Base-by-base conservation (phyloP, 495 filamentous ascomycete species). In the Tuber microsphaerosporum region DNA sequence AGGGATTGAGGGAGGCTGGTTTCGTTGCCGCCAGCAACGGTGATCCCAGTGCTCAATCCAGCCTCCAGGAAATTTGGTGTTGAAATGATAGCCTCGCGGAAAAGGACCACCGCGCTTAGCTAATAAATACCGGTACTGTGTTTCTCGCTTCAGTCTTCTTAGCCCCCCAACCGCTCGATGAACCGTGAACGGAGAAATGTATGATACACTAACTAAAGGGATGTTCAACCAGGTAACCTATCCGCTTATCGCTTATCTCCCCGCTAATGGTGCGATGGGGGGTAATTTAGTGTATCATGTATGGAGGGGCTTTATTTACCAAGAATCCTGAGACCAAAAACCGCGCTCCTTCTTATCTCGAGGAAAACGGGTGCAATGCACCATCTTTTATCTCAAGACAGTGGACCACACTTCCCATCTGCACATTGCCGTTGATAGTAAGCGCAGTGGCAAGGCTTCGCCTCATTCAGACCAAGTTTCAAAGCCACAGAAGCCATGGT, bases 1-100 rank as follows among this genome's bases (percentile, higher is more conserved):
- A n/a, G 22, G 22, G 46, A 42, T 71, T 51, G 74, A 79, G 72
- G 76, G 77, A 79, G 77, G 77, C 73, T 79, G 77, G 77, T 74
- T 75, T 75, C 56, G 70, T 71, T 77, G 74, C 41, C 56, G 31
- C 69, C 10, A 69, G 61, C 76, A 79, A 79, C 73, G 26, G 56
- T 65, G 56, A 65, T 65, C 51, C 51, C 26, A 5, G 51, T 61
- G 26, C 31, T 61, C 3, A 16, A 61, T 26, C 51, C 51, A 65
- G 14, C 56, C 56, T 8, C 56, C 56, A 10, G 14, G 19, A 65
- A 65, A 65, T 17, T 5, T 65, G 14, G 26, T 14, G 14, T 6
- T 19, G 56, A 65, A 65, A 65, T 34, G 56, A 34, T 65, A 65
- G 56, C 56, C 56, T 65, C 14, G 56, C 3, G 56, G 31, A 65